Evolutionary conservation across 371 early-diverging fungal genomes (phyloP).

Genomic region (Mucor sp.): DNA sequence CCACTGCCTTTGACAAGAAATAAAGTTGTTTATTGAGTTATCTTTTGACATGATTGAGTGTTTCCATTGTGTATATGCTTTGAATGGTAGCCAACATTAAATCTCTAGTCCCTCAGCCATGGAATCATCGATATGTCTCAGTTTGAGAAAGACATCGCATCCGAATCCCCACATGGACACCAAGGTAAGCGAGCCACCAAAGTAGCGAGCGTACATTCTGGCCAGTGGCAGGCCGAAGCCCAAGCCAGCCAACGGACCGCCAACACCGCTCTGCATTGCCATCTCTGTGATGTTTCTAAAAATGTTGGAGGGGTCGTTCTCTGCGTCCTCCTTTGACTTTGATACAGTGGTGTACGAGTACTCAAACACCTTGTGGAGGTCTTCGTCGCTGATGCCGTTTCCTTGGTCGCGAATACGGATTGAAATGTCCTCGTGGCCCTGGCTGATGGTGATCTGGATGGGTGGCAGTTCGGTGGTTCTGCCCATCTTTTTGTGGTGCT

Average conservation of each 20-base stretch:
- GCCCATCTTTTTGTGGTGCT: constrained; percentile 59
- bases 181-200: constrained; percentile 90
- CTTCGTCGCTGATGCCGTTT: constrained; percentile 85
- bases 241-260: constrained; percentile 82
- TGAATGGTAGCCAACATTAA: constrained; percentile 14
- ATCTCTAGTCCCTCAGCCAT: constrained; percentile 54
- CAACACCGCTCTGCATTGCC: constrained; percentile 82
- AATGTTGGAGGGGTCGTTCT: constrained; percentile 49
- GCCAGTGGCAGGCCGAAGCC: constrained; percentile 91
- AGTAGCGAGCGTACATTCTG: constrained; percentile 91
- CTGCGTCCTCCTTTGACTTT: constrained; percentile 50
- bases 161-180: constrained; percentile 89
- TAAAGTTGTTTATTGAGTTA: too few relatives aligned
- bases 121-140: constrained; percentile 77
- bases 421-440: constrained; percentile 77
- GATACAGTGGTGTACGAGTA: constrained; percentile 93
- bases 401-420: constrained; percentile 94
- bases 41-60: too few relatives aligned
- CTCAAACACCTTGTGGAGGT: constrained; percentile 83
- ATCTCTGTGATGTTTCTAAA: constrained; percentile 65
- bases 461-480: constrained; percentile 53
- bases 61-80: too few relatives aligned
- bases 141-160: constrained; percentile 89
- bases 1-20: background rate
- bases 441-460: constrained; percentile 86